Conservation (phyloP, 2,329 filamentous ascomycete genomes). For the Domatiomyces catenatus region DNA sequence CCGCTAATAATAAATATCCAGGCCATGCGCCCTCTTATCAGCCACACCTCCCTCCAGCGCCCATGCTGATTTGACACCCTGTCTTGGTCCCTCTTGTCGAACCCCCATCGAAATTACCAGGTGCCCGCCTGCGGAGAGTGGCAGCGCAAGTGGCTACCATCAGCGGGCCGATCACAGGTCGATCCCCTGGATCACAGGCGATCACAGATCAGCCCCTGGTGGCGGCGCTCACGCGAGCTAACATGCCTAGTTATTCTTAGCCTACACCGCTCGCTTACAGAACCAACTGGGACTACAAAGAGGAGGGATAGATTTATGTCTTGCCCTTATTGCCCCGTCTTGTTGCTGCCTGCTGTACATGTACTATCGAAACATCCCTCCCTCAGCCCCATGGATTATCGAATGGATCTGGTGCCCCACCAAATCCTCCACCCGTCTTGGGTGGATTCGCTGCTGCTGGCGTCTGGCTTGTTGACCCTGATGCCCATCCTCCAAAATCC, state of each 20-base stretch:
- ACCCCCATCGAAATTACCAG: no score
- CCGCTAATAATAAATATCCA: no score
- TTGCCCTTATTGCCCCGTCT: neutral
- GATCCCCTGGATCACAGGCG: no score
- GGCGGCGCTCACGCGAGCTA: no score
- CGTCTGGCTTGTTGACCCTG: conserved; percentile 41
- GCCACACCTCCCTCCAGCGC: neutral
- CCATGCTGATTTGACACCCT: neutral
- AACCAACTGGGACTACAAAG: no score
- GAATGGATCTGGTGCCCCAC: conserved; percentile 15
- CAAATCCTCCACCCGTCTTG: conserved; percentile 14
- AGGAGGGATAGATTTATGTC: neutral
- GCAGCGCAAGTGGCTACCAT: neutral
- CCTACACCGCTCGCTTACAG: no score
- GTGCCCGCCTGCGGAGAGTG: neutral
- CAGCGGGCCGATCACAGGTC: no score
- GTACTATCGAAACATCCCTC: neutral
- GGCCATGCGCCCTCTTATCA: neutral
- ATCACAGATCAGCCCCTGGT: no score
- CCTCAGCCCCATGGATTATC: conserved; percentile 17
- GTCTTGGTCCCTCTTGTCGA: neutral
- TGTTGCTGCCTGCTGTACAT: neutral
- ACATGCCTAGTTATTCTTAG: no score
- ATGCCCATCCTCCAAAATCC: conserved; percentile 92
- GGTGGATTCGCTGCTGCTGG: conserved; percentile 7